Conservation (phyloP, 202 grass and related monocot species). For the Zizania palustris region DNA sequence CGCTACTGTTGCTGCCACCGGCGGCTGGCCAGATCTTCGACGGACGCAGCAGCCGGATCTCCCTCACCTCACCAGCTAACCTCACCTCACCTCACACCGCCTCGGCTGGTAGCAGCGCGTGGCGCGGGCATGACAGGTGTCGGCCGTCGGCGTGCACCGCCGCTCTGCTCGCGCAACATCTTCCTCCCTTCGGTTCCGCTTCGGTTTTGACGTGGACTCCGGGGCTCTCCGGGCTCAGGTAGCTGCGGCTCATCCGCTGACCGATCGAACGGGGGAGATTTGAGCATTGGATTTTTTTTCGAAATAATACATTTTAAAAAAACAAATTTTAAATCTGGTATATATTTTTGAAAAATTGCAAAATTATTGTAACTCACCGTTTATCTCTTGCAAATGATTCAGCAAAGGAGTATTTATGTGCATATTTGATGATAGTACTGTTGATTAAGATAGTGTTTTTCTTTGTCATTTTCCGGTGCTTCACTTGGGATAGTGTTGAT, state of each 20-base stretch:
- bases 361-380: constrained; percentile 26
- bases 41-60: constrained; percentile 43
- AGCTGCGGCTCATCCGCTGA: too few species aligned
- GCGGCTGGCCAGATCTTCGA: constrained; percentile 44
- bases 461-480: neutral
- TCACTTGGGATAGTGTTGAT: neutral
- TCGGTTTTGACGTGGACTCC: constrained; percentile 31
- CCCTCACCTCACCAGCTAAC: constrained; percentile 4
- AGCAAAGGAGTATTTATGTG: constrained; percentile 62
- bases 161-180: neutral
- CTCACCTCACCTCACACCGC: constrained; percentile 1
- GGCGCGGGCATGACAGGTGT: neutral
- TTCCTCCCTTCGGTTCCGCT: neutral
- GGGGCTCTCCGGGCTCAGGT: too few species aligned
- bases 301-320: too few species aligned
- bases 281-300: too few species aligned
- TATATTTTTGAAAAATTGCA: too few species aligned
- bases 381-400: constrained; percentile 57
- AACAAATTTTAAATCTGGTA: too few species aligned
- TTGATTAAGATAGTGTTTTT: too few species aligned
- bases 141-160: neutral
- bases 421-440: constrained; percentile 64
- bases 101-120: neutral
- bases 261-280: too few species aligned
- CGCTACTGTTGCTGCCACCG: neutral